Percentiles rank a stretch among this genome's conserved stretches.
These are phyloP conservation scores for Escallonia herrerae DNA, from an alignment of 129 eudicot genomes.

Conservation along the genomic window DNA sequence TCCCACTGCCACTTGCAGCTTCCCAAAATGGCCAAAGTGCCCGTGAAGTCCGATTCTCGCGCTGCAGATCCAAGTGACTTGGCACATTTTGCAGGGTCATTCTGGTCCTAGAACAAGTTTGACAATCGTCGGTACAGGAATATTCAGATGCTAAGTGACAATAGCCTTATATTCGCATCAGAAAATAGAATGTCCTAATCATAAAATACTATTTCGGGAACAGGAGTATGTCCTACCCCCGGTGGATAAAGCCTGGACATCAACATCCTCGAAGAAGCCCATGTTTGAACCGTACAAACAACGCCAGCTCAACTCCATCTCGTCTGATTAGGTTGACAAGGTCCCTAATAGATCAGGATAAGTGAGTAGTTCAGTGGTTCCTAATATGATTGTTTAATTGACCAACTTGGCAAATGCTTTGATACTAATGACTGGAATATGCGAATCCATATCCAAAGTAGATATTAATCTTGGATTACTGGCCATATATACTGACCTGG, in stretches of 20 bases:
- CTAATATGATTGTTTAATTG: background rate
- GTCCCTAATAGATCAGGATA: constrained; percentile 16
- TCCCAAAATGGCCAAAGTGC: background rate
- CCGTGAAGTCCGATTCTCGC: background rate
- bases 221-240: background rate
- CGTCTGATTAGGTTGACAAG: background rate
- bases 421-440: constrained; percentile 18
- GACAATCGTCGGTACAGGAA: background rate
- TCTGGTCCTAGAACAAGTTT: background rate
- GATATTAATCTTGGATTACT: constrained; percentile 12
- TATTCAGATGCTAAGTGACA: constrained; percentile 3
- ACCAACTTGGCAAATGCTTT: background rate
- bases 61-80: background rate
- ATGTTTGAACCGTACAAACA: background rate
- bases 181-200: constrained; percentile 1
- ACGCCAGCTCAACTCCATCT: constrained; percentile 11
- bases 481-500: constrained; percentile 32
- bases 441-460: constrained; percentile 26
- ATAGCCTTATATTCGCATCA: constrained; percentile 7
- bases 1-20: background rate
- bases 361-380: background rate
- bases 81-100: background rate
- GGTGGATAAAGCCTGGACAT: constrained; percentile 1
- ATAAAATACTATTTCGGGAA: background rate
- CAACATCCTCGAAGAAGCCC: background rate